These are phyloP conservation scores for Ganoderma multipileum DNA, from an alignment of 1,284 basidiomycete genomes.

Conservation along the genomic window DNA sequence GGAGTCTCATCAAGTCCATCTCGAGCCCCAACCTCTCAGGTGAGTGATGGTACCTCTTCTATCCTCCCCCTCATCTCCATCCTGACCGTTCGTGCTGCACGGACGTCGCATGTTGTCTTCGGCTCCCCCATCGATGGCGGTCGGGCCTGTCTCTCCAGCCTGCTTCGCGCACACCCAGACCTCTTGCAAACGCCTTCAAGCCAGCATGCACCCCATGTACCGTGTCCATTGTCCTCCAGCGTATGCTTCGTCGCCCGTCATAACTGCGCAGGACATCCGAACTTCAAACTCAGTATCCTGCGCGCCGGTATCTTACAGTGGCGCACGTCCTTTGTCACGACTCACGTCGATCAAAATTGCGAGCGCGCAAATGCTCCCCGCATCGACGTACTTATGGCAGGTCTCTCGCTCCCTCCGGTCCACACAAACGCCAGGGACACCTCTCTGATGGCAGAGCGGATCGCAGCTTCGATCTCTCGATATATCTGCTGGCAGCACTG, in stretches of 20 bases:
- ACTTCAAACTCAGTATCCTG: neutral
- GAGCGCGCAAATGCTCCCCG: neutral
- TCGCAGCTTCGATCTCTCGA: neutral
- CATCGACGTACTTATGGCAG: neutral
- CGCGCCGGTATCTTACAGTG: neutral
- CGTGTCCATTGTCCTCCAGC: neutral
- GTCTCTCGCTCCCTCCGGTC: neutral
- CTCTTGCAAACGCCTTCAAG: neutral
- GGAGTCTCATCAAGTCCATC: neutral
- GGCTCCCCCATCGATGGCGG: neutral
- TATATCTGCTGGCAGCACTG: neutral
- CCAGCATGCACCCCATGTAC: neutral
- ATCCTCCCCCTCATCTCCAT: neutral
- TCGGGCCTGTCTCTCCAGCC: neutral
- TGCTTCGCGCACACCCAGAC: neutral
- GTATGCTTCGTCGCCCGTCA: neutral
- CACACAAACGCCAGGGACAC: neutral
- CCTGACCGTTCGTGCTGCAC: neutral
- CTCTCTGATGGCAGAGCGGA: neutral
- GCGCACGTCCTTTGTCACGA: too few species aligned
- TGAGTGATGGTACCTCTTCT: neutral
- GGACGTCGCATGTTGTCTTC: neutral
- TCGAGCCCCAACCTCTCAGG: neutral
- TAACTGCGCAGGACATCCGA: neutral
- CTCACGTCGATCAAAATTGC: neutral